Evolutionary conservation across 768 basidiomycete species (phyloP).

Genomic region (Omphalotus guepiniiformis): DNA sequence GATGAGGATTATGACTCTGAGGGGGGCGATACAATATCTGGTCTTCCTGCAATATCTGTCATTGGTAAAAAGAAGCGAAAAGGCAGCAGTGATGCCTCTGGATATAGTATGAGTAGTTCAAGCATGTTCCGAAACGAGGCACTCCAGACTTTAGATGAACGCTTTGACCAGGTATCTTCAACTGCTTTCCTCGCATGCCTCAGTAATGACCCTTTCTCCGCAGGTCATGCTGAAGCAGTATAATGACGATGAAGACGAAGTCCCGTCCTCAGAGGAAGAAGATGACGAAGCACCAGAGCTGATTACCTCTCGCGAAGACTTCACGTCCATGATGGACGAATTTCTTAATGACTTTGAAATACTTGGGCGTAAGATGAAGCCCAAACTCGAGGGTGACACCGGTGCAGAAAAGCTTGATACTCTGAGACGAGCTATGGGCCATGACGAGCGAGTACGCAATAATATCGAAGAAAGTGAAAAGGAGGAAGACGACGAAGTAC

Average conservation of each 20-base stretch:
- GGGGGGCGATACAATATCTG: slow-evolving; percentile 76
- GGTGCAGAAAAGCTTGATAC: slow-evolving; percentile 78
- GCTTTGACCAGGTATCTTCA: slow-evolving; percentile 78
- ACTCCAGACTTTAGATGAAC: slow-evolving; percentile 83
- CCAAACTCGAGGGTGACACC: slow-evolving; percentile 65
- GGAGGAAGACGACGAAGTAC: slow-evolving; percentile 43
- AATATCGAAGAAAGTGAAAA: slow-evolving; percentile 41
- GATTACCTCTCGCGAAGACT: slow-evolving; percentile 82
- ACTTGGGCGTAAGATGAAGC: slow-evolving; percentile 81
- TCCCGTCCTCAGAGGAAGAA: slow-evolving; percentile 30
- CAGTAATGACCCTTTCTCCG: background rate
- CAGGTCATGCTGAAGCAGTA: slow-evolving; percentile 82
- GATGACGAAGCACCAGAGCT: slow-evolving; percentile 68
- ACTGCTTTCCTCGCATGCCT: background rate
- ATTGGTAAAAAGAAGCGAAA: slow-evolving; percentile 64
- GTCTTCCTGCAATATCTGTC: slow-evolving; percentile 70
- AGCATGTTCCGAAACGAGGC: slow-evolving; percentile 93
- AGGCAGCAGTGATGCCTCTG: slow-evolving; percentile 80
- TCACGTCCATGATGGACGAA: slow-evolving; percentile 87
- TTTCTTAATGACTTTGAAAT: slow-evolving; percentile 92
- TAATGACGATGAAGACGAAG: slow-evolving; percentile 45
- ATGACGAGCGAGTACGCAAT: slow-evolving; percentile 52
- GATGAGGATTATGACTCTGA: slow-evolving; percentile 59
- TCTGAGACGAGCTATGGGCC: slow-evolving; percentile 74
- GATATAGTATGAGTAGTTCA: slow-evolving; percentile 96